Evolutionary conservation across 2,329 filamentous ascomycete genomes (phyloP), one percentile per base, ranked within the genome.

Genomic region (Moelleriella libera): DNA sequence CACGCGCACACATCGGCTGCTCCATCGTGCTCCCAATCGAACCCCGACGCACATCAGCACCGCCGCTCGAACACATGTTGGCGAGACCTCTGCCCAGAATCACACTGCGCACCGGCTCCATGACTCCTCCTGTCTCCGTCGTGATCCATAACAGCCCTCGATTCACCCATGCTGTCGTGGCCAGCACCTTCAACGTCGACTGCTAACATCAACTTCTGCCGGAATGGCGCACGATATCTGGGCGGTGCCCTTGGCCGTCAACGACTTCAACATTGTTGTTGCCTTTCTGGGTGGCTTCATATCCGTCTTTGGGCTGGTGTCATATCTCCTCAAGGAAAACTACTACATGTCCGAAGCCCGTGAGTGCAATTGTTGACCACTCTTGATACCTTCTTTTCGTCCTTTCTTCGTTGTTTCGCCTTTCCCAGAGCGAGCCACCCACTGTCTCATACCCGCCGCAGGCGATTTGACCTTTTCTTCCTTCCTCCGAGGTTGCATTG

Each of bases 331-430:
- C 59, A 95, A 96, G 60, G 89, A 95, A 67, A 83, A 80, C 49
- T 90, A 86, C 60, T 95, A 95, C 61, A 74, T 96, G 1, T 94
- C 88, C 1, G 89, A 96, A 74, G 86, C 89, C 47, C 70, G 87
- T 90, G 70, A 62, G 84, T 78, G 12, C 12, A n/a, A 44, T 41
- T 44, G 30, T 5, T n/a, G 6, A 10, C 9, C 14, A 30, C 30
- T 14, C 31, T 44, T 41, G 21, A 6, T n/a, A 14, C 3, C 11
- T 41, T 9, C 11, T 41, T 28, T 28, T 14, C 40, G 40, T 37
- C 11, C 7, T 37, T 11, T 11, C 32, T 37, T 7, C 32, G 7
- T 37, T 37, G 11, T 37, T 7, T 11, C 11, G 32, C 32, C 7
- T 7, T 11, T 11, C 11, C 7, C 32, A 2, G 7, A 37, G 7